These are phyloP conservation scores for Phascolomyces articulosus DNA, from an alignment of 371 early-diverging fungal genomes.

Conservation along the genomic window DNA sequence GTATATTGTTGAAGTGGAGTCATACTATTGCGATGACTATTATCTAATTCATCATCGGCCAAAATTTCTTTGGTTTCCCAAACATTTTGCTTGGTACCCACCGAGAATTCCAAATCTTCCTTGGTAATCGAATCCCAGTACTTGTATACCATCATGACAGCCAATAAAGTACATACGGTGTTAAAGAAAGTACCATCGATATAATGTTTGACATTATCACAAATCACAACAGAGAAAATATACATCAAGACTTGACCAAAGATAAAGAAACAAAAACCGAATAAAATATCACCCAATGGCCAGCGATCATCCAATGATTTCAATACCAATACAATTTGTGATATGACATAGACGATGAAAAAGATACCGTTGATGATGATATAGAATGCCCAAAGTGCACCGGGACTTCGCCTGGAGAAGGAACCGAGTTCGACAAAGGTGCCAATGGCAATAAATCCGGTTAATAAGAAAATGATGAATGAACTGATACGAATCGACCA, in stretches of 20 bases:
- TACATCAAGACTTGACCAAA: conserved; percentile 85
- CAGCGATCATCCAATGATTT: conserved; percentile 95
- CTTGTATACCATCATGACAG: conserved; percentile 99
- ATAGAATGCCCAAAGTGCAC: conserved; percentile 87
- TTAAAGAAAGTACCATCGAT: conserved; percentile 97
- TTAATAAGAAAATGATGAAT: conserved; percentile 73
- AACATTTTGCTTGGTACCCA: conserved; percentile 86
- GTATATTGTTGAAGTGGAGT: conserved; percentile 19
- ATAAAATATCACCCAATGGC: conserved; percentile 93
- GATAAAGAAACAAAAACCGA: conserved; percentile 86
- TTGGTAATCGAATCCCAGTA: conserved; percentile 99
- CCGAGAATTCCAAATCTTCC: conserved; percentile 96
- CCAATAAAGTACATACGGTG: conserved; percentile 86
- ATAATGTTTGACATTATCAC: conserved; percentile 90
- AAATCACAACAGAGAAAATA: conserved; percentile 78
- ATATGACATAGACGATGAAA: conserved; percentile 83
- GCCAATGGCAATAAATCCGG: conserved; percentile 81
- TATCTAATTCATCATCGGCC: conserved; percentile 55
- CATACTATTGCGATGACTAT: conserved; percentile 22
- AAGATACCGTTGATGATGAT: conserved; percentile 86
- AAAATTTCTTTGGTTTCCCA: conserved; percentile 93
- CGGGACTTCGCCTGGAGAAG: conserved; percentile 66
- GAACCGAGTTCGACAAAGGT: conserved; percentile 76
- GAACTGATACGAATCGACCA: conserved; percentile 91
- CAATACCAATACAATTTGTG: conserved; percentile 92